These are phyloP conservation scores for Cynara cardunculus DNA, from an alignment of 129 eudicot genomes.

Conservation along the genomic window DNA sequence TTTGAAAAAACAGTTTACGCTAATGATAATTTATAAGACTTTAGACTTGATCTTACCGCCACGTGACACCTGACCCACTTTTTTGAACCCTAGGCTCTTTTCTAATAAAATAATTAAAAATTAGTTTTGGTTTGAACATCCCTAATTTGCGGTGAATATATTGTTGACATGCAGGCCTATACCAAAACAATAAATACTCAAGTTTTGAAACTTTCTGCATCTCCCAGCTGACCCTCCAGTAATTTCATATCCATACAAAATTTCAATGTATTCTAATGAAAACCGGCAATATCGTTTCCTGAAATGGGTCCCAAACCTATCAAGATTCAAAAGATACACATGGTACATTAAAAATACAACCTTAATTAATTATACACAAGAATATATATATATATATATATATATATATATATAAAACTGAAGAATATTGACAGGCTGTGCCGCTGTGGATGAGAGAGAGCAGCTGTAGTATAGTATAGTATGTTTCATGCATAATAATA, in stretches of 20 bases:
- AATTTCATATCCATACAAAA: conserved; percentile 21
- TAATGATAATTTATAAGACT: too few species aligned
- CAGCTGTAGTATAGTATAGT: too few species aligned
- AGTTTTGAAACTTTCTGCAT: conserved; percentile 12
- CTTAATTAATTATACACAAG: conserved; percentile 1
- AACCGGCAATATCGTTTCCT: conserved; percentile 32
- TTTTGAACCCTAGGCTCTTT: too few species aligned
- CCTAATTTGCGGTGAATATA: conserved; percentile 29
- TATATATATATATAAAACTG: neutral
- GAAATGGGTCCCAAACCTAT: conserved; percentile 11
- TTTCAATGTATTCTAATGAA: conserved; percentile 2
- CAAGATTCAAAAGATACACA: conserved; percentile 28
- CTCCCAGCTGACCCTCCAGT: conserved; percentile 24
- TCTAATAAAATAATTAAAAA: too few species aligned
- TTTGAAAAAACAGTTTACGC: too few species aligned
- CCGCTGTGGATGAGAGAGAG: too few species aligned
- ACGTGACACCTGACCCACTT: too few species aligned
- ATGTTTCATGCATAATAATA: too few species aligned
- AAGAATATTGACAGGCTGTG: too few species aligned
- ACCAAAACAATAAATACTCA: neutral
- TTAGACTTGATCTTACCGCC: too few species aligned
- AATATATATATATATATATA: conserved; percentile 4
- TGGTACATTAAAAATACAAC: conserved; percentile 31
- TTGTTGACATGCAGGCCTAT: conserved; percentile 42
- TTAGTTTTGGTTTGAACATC: conserved; percentile 13